Evolutionary conservation across 1,284 basidiomycete genomes (phyloP).

Genomic region (Ustilago nuda): DNA sequence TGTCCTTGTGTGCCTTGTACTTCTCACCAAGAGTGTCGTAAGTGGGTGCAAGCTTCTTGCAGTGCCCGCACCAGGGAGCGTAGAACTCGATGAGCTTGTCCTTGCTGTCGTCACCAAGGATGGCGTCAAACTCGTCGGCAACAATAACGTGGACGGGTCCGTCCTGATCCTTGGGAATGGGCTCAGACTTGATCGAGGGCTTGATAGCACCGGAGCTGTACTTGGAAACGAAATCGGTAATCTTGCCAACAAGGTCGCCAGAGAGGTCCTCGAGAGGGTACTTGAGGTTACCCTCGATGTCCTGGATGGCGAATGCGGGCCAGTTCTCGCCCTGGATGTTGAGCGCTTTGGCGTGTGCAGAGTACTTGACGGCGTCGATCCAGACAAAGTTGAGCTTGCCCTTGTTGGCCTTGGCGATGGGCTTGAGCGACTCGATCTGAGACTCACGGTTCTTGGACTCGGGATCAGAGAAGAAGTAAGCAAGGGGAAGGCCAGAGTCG

Average conservation of each 20-base stretch:
- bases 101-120: slow-evolving; percentile 85
- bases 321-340: slow-evolving; percentile 83
- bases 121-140: slow-evolving; percentile 84
- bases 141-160: slow-evolving; percentile 87
- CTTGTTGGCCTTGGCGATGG: slow-evolving; percentile 83
- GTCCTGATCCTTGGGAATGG: slow-evolving; percentile 84
- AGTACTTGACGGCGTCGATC: slow-evolving; percentile 94
- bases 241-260: slow-evolving; percentile 74
- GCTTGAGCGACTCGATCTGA: slow-evolving; percentile 78
- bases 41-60: slow-evolving; percentile 93
- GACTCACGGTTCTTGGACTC: slow-evolving; percentile 77
- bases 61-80: slow-evolving; percentile 87
- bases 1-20: slow-evolving; percentile 81
- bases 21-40: slow-evolving; percentile 93
- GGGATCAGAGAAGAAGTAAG: slow-evolving; percentile 93
- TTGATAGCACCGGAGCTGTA: slow-evolving; percentile 81
- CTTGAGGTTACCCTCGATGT: slow-evolving; percentile 85
- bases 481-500: slow-evolving; percentile 84
- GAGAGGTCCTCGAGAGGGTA: slow-evolving; percentile 82
- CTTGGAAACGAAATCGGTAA: slow-evolving; percentile 74
- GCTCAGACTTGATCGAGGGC: slow-evolving; percentile 89
- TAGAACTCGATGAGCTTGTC: slow-evolving; percentile 96
- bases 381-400: slow-evolving; percentile 95
- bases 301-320: slow-evolving; percentile 94
- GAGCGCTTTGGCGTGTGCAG: slow-evolving; percentile 93